Evolutionary conservation across 768 basidiomycete species (phyloP), one percentile per base, ranked within the genome.

Genomic region (Boletus pseudopeckii): DNA sequence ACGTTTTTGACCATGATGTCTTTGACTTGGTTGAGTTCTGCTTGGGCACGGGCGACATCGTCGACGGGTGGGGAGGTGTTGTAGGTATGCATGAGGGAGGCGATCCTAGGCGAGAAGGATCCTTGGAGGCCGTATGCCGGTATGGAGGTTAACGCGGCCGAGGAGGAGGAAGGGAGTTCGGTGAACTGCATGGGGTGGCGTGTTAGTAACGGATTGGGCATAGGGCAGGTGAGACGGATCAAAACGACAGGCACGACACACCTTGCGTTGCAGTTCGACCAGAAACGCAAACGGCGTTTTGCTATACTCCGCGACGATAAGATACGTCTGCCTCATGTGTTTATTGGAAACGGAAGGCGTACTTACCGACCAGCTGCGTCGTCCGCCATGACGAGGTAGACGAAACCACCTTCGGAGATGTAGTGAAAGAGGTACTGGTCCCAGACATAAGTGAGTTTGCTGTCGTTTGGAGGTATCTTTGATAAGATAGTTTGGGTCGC

Each of bases 1-100:
- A 98, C 95, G 69, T 98, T 98, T 72, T 98, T 91, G 47, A 98
- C 95, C 94, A 97, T 96, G 72, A 97, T 92, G 64, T 94, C 88
- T 70, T 97, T 98, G 44, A 97, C 90, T 60, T 92, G 90, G 55
- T 84, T 83, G 39, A 93, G 78, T 70, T 98, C 94, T 5, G 81
- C 80, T 66, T 94, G 94, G 6, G 96, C 96, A 57, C 92, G 89
- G 18, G 86, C 76, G 52, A 98, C 83, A 57, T 95, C 92, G 68
- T 99, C 97, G 8, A 78, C 71, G 36, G 92, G 94, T 15, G 95
- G 94, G 9, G 83, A 74, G 30, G 92, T 93, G 65, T 92, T 93
- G 76, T 91, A 99, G 45, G 86, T 84, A 64, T 90, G 80, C 85
- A 96, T 82, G 52, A 96, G 77, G 56, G 82, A 74, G 13, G 86